Percentiles rank a stretch among this genome's conserved stretches.
phyloP scores from a whole-genome alignment of 768 basidiomycete genomes.

The Leccinum subgranulosum region DNA sequence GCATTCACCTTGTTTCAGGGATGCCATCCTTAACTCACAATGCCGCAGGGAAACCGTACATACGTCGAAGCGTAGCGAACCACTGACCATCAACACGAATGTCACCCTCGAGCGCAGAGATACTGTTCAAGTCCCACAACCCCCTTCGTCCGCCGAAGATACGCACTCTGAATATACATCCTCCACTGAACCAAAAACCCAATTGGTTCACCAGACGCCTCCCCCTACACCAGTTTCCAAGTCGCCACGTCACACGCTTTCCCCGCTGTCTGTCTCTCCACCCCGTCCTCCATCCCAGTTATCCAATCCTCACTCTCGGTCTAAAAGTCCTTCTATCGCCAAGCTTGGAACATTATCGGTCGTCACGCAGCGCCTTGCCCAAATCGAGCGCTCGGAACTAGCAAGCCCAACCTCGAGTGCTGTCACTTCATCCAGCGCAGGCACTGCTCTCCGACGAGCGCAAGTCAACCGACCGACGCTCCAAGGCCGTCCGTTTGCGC shows the following conservation, averaged over 20 bases:
- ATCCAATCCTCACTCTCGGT: constrained; percentile 27
- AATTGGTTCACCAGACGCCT: constrained; percentile 1
- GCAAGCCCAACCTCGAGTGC: constrained; percentile 17
- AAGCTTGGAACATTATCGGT: constrained; percentile 61
- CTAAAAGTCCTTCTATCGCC: constrained; percentile 56
- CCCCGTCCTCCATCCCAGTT: constrained; percentile 25
- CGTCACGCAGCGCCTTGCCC: constrained; percentile 62
- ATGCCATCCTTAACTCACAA: constrained; percentile 47
- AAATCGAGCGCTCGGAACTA: constrained; percentile 43
- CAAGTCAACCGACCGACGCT: constrained; percentile 13
- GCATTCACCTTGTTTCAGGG: constrained; percentile 40
- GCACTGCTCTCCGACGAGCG: constrained; percentile 25
- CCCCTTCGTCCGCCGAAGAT: constrained; percentile 16
- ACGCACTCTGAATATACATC: constrained; percentile 26
- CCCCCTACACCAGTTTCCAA: constrained; percentile 28
- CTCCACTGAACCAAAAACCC: constrained; percentile 19
- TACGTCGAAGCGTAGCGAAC: neutral
- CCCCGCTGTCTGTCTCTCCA: constrained; percentile 21
- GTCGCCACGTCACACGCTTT: constrained; percentile 19
- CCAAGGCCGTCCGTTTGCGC: constrained; percentile 17
- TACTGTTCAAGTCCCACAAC: neutral
- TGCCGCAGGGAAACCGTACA: constrained; percentile 13
- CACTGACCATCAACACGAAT: constrained; percentile 19
- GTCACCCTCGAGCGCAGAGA: neutral
- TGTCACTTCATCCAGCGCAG: constrained; percentile 19